A percentile compares a stretch with the other conserved stretches of the same genome.
phyloP scores from a whole-genome alignment of 441 rosid genomes.

The Viola pubescens region DNA sequence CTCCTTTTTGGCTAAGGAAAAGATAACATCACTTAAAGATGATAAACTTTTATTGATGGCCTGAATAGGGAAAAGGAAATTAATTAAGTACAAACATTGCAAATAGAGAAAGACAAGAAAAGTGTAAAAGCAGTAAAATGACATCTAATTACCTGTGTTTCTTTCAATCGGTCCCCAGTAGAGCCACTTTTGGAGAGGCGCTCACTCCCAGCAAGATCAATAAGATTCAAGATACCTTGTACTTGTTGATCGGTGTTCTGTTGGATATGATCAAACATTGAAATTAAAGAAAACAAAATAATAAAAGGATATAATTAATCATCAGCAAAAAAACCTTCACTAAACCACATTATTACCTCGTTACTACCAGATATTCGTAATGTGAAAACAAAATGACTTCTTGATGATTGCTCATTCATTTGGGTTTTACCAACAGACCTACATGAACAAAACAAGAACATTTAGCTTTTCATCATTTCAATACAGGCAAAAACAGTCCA shows the following conservation, averaged over 20 bases:
- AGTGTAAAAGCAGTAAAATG: slow-evolving; percentile 3
- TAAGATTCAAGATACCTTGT: slow-evolving; percentile 83
- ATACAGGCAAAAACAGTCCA: neutral
- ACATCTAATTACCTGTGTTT: slow-evolving; percentile 40
- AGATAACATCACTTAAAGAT: slow-evolving; percentile 81
- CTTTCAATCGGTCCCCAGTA: slow-evolving; percentile 86
- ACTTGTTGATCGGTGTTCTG: slow-evolving; percentile 92
- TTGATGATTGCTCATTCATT: slow-evolving; percentile 96
- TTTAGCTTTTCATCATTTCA: neutral
- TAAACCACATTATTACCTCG: slow-evolving; percentile 42
- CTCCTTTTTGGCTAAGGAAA: slow-evolving; percentile 91
- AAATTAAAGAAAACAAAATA: neutral
- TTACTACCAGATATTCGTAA: slow-evolving; percentile 77
- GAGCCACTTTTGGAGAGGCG: slow-evolving; percentile 89
- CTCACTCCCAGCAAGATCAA: slow-evolving; percentile 98
- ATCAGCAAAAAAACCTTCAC: too few species aligned
- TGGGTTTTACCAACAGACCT: slow-evolving; percentile 97
- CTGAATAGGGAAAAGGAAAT: slow-evolving; percentile 26
- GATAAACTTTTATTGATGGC: slow-evolving; percentile 94
- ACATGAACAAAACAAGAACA: slow-evolving; percentile 1
- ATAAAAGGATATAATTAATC: neutral
- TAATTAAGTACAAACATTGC: neutral
- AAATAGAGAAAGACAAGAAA: neutral
- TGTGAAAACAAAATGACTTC: slow-evolving; percentile 97
- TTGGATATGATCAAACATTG: slow-evolving; percentile 13